A percentile compares a stretch with the other conserved stretches of the same genome.
These are phyloP conservation scores for Nakazawaea populi DNA, from an alignment of 805 yeast genomes.

Conservation along the genomic window DNA sequence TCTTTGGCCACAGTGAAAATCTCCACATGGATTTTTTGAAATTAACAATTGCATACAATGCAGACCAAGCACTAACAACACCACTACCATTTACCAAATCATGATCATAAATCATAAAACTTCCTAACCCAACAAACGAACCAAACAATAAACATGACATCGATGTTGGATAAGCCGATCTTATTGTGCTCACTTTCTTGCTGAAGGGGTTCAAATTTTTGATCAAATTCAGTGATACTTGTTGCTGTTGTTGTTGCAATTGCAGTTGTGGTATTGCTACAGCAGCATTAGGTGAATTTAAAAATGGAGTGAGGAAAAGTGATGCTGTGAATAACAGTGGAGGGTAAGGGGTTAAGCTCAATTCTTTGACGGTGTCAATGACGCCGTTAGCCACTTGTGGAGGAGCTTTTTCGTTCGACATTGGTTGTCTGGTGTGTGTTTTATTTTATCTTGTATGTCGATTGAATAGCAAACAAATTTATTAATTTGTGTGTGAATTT, in stretches of 20 bases:
- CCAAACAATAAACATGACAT: conserved; percentile 51
- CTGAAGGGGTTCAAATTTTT: conserved; percentile 9
- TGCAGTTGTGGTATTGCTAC: conserved; percentile 15
- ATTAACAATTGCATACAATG: conserved; percentile 66
- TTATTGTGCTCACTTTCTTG: conserved; percentile 4
- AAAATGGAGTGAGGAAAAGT: conserved; percentile 29
- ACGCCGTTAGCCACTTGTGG: neutral
- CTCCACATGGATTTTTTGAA: conserved; percentile 53
- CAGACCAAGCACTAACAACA: conserved; percentile 74
- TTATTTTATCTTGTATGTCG: too few species aligned
- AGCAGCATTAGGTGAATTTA: conserved; percentile 15
- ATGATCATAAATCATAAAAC: conserved; percentile 71
- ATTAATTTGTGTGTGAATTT: too few species aligned
- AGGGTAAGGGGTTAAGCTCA: conserved; percentile 32
- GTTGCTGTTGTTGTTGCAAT: conserved; percentile 5
- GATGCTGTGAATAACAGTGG: conserved; percentile 26
- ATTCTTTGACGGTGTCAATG: conserved; percentile 14
- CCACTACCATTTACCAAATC: conserved; percentile 79
- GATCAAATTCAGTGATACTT: neutral
- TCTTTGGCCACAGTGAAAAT: conserved; percentile 56
- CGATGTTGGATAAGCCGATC: conserved; percentile 28
- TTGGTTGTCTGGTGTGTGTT: neutral
- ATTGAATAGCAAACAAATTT: too few species aligned
- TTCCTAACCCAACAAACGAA: conserved; percentile 56
- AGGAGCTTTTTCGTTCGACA: neutral